phyloP scores from a whole-genome alignment of 1,139 yeast species.

The Yamadazyma blattariae region DNA sequence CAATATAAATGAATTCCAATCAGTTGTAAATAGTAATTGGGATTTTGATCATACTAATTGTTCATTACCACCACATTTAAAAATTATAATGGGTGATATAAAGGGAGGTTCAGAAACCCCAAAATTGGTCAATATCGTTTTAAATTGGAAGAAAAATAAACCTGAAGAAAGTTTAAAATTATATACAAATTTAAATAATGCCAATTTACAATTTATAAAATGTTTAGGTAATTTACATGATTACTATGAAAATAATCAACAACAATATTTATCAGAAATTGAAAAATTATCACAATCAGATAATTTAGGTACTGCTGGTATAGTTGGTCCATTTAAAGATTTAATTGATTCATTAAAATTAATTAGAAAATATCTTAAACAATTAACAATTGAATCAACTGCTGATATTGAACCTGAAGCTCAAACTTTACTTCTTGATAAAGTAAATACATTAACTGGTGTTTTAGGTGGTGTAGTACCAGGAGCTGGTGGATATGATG shows the following conservation, averaged over 20 bases:
- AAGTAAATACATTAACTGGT: constrained; percentile 57
- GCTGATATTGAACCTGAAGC: constrained; percentile 86
- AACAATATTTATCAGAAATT: constrained; percentile 15
- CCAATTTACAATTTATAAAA: constrained; percentile 57
- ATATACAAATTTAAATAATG: constrained; percentile 53
- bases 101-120: constrained; percentile 94
- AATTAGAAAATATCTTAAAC: constrained; percentile 56
- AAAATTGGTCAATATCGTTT: constrained; percentile 73
- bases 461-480: constrained; percentile 95
- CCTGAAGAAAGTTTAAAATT: constrained; percentile 50
- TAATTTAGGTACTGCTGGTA: background rate
- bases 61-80: constrained; percentile 63
- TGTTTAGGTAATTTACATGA: constrained; percentile 41
- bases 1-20: constrained; percentile 18
- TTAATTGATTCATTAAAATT: constrained; percentile 36
- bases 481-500: constrained; percentile 98
- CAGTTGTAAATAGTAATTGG: constrained; percentile 58
- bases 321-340: constrained; percentile 15
- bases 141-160: constrained; percentile 60
- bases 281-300: constrained; percentile 4
- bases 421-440: constrained; percentile 72
- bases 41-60: constrained; percentile 51
- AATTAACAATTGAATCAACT: constrained; percentile 61
- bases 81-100: constrained; percentile 88
- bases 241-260: constrained; percentile 23